Evolutionary conservation across 2,329 filamentous ascomycete species (phyloP), one percentile per base, ranked within the genome.

Genomic region (Aureobasidium sp.): DNA sequence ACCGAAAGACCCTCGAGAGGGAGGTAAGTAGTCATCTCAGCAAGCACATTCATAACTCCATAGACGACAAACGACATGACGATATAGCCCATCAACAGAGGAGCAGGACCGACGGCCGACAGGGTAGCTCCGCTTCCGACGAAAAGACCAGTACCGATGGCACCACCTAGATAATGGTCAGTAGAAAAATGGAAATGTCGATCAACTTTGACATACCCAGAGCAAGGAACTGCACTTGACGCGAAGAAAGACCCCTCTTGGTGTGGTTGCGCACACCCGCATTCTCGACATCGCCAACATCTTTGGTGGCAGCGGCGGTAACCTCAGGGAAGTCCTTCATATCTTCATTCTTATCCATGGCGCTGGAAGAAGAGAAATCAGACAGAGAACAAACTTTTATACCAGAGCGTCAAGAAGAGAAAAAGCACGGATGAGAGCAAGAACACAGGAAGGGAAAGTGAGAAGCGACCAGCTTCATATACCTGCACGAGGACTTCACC

Each of bases 221-320:
- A 25, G 83, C 83, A 41, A 86, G 74, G 71, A 86, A 84, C 67
- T 85, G 83, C 44, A 85, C 83, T 65, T 85, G 83, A 39, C 83
- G 77, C 68, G 79, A 82, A 74, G 85, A 84, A 61, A 85, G 76
- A 17, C 82, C 82, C 62, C 83, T 78, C 69, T 81, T 62, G 29
- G 59, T 62, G 41, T 62, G 59, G 22, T 62, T 45, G 17, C 59
- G 37, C 6, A 39, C 56, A 11, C 56, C 56, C 25, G 47, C 36
- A 55, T 62, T 55, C 22, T 62, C 59, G 17, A 62, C 49, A 44
- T 53, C 49, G 12, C 59, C 59, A 20, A 62, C 41, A 27, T 62
- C 59, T 22, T 62, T 62, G 20, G 59, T 62, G 17, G 22, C 14
- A 9, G 49, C 31, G 22, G 41, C 15, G 17, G 59, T 55, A 4